These are phyloP conservation scores for Bipolaris bicolor DNA, from an alignment of 2,329 filamentous ascomycete species.

Conservation along the genomic window DNA sequence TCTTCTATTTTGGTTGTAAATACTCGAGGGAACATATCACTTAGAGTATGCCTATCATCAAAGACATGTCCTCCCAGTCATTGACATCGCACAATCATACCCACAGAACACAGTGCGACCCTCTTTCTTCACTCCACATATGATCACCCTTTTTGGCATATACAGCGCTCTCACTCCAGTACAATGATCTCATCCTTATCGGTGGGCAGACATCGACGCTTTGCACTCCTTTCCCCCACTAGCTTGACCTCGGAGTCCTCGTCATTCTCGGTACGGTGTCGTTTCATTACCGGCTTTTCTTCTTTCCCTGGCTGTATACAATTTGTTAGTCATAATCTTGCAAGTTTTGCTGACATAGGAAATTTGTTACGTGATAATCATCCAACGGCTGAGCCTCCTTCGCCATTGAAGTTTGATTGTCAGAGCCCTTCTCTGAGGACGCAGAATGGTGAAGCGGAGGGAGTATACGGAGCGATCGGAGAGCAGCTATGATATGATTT, in stretches of 20 bases:
- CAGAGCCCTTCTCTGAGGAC: not conserved
- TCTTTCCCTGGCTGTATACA: not conserved
- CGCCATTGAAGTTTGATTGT: not conserved
- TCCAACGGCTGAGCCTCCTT: not conserved
- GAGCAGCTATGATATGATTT: constrained; percentile 3
- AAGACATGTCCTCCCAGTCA: too few species aligned
- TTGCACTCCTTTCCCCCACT: constrained; percentile 5
- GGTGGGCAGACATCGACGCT: constrained; percentile 13
- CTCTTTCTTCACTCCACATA: not conserved
- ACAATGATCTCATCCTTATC: constrained; percentile 14
- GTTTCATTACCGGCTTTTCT: constrained; percentile 2
- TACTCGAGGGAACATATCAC: too few species aligned
- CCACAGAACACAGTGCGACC: not conserved
- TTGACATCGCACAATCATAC: not conserved
- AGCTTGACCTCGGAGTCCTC: constrained; percentile 6
- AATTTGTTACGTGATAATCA: not conserved
- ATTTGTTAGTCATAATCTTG: not conserved
- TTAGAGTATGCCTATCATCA: too few species aligned
- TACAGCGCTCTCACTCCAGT: constrained; percentile 8
- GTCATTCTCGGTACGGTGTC: not conserved
- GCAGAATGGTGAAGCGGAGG: constrained; percentile 26
- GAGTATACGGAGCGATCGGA: constrained; percentile 39
- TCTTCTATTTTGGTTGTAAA: too few species aligned
- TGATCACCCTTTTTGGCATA: not conserved
- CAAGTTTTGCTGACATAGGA: not conserved